A percentile compares a stretch with the other conserved stretches of the same genome.
Conservation (phyloP, 2,329 filamentous ascomycete species). For the Fusarium sp. region DNA sequence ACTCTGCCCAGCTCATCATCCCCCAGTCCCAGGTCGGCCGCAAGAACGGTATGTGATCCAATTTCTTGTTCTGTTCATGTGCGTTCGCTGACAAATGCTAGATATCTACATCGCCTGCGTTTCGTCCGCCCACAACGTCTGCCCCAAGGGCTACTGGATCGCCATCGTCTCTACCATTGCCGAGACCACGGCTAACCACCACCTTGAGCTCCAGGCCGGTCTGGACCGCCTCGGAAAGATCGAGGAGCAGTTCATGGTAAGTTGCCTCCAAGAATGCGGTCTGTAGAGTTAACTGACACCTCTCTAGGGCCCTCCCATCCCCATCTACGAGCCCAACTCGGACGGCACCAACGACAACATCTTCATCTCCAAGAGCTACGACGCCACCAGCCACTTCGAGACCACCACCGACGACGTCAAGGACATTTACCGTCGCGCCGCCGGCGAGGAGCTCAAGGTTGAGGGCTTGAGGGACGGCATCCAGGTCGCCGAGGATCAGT, state of each 20-base stretch:
- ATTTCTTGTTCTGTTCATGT: background rate
- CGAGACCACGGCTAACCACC: slow-evolving; percentile 91
- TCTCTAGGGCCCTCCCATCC: slow-evolving; percentile 79
- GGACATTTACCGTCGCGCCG: slow-evolving; percentile 88
- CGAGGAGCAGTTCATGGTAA: slow-evolving; percentile 95
- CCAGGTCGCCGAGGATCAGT: slow-evolving; percentile 76
- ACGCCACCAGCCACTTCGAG: slow-evolving; percentile 98
- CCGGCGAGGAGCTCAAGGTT: slow-evolving; percentile 87
- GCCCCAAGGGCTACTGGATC: slow-evolving; percentile 98
- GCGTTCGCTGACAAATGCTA: slow-evolving; percentile 48
- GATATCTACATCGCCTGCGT: slow-evolving; percentile 98
- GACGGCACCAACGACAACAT: slow-evolving; percentile 88
- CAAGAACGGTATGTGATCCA: slow-evolving; percentile 79
- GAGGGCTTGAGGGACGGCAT: slow-evolving; percentile 86
- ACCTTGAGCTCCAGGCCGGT: slow-evolving; percentile 92
- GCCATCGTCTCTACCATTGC: slow-evolving; percentile 98
- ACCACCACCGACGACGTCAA: slow-evolving; percentile 90
- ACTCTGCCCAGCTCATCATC: slow-evolving; percentile 95
- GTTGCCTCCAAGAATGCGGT: slow-evolving; percentile 21
- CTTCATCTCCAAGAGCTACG: slow-evolving; percentile 98
- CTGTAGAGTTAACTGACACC: background rate
- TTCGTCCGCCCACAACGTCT: slow-evolving; percentile 96
- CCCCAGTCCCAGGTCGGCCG: slow-evolving; percentile 97
- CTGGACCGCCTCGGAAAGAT: slow-evolving; percentile 92
- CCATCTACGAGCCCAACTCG: slow-evolving; percentile 90